These are phyloP conservation scores for Marchantia paleacea DNA, from an alignment of 225 moss, liverwort and hornwort species.

Conservation along the genomic window DNA sequence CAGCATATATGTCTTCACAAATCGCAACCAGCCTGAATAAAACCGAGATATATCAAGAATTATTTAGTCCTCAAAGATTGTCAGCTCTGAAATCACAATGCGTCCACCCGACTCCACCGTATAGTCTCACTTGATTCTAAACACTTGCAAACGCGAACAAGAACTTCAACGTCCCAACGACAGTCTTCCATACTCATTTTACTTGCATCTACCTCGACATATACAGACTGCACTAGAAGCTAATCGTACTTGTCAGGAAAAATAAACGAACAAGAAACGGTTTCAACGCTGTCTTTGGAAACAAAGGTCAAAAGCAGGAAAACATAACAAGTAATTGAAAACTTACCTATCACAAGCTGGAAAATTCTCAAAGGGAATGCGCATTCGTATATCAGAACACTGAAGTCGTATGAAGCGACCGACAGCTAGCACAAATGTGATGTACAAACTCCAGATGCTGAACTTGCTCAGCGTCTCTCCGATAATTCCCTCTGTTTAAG, in stretches of 20 bases:
- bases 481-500: constrained; percentile 65
- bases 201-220: too few relatives aligned
- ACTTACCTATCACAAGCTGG: constrained; percentile 78
- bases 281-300: background rate
- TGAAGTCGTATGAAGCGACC: constrained; percentile 97
- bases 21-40: constrained; percentile 76
- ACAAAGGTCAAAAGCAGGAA: background rate
- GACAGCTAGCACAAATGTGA: constrained; percentile 91
- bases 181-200: too few relatives aligned
- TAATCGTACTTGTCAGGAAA: too few relatives aligned
- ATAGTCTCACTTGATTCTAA: background rate
- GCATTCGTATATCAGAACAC: constrained; percentile 93
- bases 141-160: background rate
- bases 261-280: too few relatives aligned
- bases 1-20: constrained; percentile 96
- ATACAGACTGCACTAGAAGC: too few relatives aligned
- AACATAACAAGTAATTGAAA: background rate
- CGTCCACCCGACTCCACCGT: too few relatives aligned
- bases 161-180: too few relatives aligned
- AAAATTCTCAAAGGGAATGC: constrained; percentile 95
- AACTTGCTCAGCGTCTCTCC: constrained; percentile 90
- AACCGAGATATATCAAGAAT: background rate
- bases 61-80: background rate
- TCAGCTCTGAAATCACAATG: background rate
- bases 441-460: constrained; percentile 95